These are phyloP conservation scores for Wickerhamomyces xylosicus DNA, from an alignment of 805 yeast species.

Conservation along the genomic window DNA sequence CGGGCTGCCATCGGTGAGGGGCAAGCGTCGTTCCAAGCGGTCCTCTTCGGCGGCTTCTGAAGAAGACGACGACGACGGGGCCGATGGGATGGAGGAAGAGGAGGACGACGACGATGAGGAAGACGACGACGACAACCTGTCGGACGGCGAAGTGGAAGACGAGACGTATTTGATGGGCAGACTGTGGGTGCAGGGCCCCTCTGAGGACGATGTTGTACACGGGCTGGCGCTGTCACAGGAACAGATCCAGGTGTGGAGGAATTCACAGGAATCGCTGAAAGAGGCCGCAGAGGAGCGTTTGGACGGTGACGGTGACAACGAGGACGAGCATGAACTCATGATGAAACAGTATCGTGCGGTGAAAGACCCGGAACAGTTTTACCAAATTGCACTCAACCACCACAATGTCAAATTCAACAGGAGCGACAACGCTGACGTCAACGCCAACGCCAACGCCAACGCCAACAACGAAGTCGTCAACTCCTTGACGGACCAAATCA, in stretches of 20 bases:
- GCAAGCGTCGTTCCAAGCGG: conserved; percentile 19
- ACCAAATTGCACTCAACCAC: no score
- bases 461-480: not conserved
- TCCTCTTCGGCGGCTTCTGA: conserved; percentile 22
- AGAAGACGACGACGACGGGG: conserved; percentile 30
- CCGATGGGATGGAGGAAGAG: conserved; percentile 17
- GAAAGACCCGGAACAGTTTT: no score
- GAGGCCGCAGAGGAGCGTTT: conserved; percentile 18
- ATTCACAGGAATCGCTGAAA: conserved; percentile 3
- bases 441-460: not conserved
- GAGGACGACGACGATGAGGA: conserved; percentile 27
- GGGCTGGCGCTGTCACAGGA: conserved; percentile 23
- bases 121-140: conserved; percentile 33
- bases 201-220: conserved; percentile 30
- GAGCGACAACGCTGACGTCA: conserved; percentile 12
- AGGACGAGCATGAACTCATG: not conserved
- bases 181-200: conserved; percentile 89
- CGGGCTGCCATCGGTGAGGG: conserved; percentile 55
- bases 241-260: conserved; percentile 20
- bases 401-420: conserved; percentile 1
- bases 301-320: not conserved
- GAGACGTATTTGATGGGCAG: conserved; percentile 72
- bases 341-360: not conserved
- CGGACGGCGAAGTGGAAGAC: conserved; percentile 35
- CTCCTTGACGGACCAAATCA: not conserved